Conservation (phyloP, 352 stramenopile species). For the Phytophthora ohioensis region DNA sequence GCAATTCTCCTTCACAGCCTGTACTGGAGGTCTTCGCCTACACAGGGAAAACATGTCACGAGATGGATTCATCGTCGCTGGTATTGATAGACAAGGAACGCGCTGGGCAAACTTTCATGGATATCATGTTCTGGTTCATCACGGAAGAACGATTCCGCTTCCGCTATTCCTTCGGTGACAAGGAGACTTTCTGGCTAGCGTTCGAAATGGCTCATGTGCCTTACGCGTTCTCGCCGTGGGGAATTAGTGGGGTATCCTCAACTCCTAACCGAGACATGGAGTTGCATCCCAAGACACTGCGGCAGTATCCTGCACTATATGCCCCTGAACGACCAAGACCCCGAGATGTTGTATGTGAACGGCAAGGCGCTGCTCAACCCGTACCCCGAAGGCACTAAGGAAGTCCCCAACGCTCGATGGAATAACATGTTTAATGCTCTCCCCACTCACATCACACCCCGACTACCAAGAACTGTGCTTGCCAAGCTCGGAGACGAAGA, state of each 20-base stretch:
- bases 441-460: constrained; percentile 34
- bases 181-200: constrained; percentile 36
- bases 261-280: constrained; percentile 34
- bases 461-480: constrained; percentile 19
- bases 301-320: constrained; percentile 38
- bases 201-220: constrained; percentile 34
- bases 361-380: constrained; percentile 32
- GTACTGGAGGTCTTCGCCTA: constrained; percentile 28
- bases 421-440: constrained; percentile 38
- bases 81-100: constrained; percentile 31
- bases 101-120: constrained; percentile 21
- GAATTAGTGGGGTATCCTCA: constrained; percentile 31
- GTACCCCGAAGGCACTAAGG: constrained; percentile 30
- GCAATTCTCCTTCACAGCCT: constrained; percentile 23
- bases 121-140: constrained; percentile 37
- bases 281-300: constrained; percentile 28
- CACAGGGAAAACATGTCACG: constrained; percentile 29
- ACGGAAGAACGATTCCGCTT: constrained; percentile 35
- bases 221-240: constrained; percentile 35
- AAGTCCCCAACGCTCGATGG: constrained; percentile 19
- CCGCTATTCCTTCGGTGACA: constrained; percentile 38
- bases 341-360: constrained; percentile 38
- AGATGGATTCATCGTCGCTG: constrained; percentile 37
- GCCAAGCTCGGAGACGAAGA: constrained; percentile 17
- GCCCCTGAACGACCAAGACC: constrained; percentile 13